Evolutionary conservation across 163 green algal genomes (phyloP).

Genomic region (Scenedesmus sp.): DNA sequence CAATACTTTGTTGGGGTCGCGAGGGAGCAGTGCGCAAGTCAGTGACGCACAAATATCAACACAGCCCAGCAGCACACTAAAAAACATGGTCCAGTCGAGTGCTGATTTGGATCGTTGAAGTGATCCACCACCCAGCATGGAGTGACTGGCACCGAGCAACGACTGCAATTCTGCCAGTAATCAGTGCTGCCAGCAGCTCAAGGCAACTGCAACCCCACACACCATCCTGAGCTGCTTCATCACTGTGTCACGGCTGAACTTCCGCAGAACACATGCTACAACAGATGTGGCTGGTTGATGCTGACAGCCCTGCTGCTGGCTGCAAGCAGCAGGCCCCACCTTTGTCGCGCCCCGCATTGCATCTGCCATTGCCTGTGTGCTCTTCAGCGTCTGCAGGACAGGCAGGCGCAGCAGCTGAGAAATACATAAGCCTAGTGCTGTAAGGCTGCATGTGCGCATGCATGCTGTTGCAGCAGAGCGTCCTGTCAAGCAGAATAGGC

Average conservation of each 20-base stretch:
- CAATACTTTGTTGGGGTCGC: neutral
- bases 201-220: neutral
- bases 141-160: neutral
- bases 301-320: neutral
- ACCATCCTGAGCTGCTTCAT: neutral
- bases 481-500: neutral
- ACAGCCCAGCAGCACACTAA: neutral
- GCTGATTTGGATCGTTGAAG: no score
- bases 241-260: neutral
- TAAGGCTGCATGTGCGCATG: neutral
- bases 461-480: neutral
- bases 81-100: no score
- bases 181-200: neutral
- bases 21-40: neutral
- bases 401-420: neutral
- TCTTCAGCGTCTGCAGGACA: conserved; percentile 94
- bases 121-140: neutral
- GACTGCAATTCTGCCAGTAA: neutral
- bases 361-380: conserved; percentile 97
- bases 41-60: no score
- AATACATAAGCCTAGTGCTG: no score
- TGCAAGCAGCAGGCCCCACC: conserved; percentile 58
- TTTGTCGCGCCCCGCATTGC: conserved; percentile 98
- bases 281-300: neutral
- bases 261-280: neutral